Evolutionary conservation across 164 flowering plant species (phyloP), one percentile per base, ranked within the genome.

Genomic region (Cinnamomum chago): DNA sequence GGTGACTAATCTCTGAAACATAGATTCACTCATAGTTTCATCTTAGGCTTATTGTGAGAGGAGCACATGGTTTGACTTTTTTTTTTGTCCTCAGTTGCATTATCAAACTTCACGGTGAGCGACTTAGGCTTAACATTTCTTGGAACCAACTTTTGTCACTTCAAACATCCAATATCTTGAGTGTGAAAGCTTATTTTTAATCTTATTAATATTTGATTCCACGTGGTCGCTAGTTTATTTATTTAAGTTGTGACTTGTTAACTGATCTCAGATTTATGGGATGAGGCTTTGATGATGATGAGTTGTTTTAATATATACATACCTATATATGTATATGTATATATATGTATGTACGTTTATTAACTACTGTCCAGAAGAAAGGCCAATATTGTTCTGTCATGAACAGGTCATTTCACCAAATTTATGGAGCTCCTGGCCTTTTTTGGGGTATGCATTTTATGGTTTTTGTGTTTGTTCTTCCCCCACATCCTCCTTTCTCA

Each of bases 1-100:
- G 97, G 98, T 95, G 75, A 78, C 51, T 81, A 64, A 75, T 62
- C 24, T 75, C 60, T 70, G 12, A 17, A 40, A 65, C n/a, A 25
- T 70, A 22, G 18, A 23, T 24, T 14, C 22, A 47, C 40, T 47
- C 35, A 13, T 18, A 71, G 23, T 71, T 23, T 18, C 50, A 30
- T 58, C 20, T 68, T 35, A 15, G 40, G 52, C 55, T 15, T 68
- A 7, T 7, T 66, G n/a, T 23, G 14, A 64, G 17, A 35, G 47
- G 47, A 35, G 47, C 47, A 7, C 18, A 55, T 55, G 60, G 60
- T 55, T 55, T 55, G 20, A 15, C 17, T 13, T 55, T 55, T 15
- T 55, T 55, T 4, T 52, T 52, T 52, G 17, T 18, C n/a, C n/a
- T 55, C 60, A 55, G 60, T 18, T 55, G 18, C 17, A 52, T 52